phyloP scores from a whole-genome alignment of 176 grass and related monocot species.

The Triticum timopheevii region DNA sequence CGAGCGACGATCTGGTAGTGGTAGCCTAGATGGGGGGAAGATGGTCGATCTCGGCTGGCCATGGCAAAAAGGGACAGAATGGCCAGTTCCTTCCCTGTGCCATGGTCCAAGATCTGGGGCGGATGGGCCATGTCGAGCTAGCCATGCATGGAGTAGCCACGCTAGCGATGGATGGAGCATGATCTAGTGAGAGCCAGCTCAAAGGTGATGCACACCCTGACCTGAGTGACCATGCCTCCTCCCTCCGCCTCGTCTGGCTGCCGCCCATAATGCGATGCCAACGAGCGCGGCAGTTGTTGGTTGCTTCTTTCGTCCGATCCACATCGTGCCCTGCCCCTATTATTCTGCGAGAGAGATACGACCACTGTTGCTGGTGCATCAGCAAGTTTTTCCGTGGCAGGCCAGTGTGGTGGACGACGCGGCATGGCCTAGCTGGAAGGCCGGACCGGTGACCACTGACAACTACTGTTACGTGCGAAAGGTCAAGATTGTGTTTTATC shows the following conservation, averaged over 20 bases:
- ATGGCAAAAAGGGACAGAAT: conserved; percentile 22
- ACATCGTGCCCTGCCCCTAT: background rate
- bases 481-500: conserved; percentile 12
- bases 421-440: conserved; percentile 14
- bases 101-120: conserved; percentile 40
- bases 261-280: conserved; percentile 35
- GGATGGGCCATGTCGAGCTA: conserved; percentile 29
- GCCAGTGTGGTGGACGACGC: background rate
- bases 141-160: background rate
- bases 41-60: background rate
- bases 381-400: conserved; percentile 12
- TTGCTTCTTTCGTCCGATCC: conserved; percentile 30
- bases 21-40: background rate
- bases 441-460: background rate
- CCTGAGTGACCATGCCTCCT: conserved; percentile 1
- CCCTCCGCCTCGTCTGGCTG: background rate
- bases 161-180: background rate
- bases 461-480: background rate
- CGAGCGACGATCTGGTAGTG: background rate
- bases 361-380: conserved; percentile 20
- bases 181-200: conserved; percentile 49
- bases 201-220: background rate
- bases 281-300: conserved; percentile 32
- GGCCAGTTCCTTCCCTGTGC: background rate
- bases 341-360: background rate